phyloP scores from a whole-genome alignment of 768 basidiomycete genomes.

The Hygrocybe punicea region DNA sequence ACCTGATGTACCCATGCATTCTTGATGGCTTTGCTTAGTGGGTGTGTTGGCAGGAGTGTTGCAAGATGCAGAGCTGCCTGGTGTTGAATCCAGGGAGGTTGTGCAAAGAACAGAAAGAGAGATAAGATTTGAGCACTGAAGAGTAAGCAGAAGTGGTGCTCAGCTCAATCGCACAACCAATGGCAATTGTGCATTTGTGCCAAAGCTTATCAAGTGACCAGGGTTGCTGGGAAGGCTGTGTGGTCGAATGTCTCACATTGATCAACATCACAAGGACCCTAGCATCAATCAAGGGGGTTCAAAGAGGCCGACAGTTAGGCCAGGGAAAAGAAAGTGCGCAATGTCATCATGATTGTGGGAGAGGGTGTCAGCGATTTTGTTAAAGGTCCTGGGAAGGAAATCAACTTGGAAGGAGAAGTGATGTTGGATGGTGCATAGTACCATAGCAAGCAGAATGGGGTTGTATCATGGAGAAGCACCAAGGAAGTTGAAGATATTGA shows the following conservation, averaged over 20 bases:
- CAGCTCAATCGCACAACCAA: background rate
- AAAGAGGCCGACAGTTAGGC: background rate
- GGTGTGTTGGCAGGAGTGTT: too few relatives aligned
- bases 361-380: conserved; percentile 17
- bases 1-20: too few relatives aligned
- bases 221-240: background rate
- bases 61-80: too few relatives aligned
- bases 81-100: too few relatives aligned
- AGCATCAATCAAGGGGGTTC: conserved; percentile 13
- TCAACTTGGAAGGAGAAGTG: conserved; percentile 21
- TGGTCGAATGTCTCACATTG: background rate
- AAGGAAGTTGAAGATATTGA: conserved; percentile 32
- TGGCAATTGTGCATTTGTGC: background rate
- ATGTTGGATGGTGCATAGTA: conserved; percentile 11
- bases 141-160: too few relatives aligned
- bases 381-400: conserved; percentile 19
- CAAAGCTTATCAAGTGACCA: background rate
- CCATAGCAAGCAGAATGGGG: conserved; percentile 11
- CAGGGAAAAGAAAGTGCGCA: background rate
- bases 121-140: too few relatives aligned
- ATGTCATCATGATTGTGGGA: conserved; percentile 10
- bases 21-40: too few relatives aligned
- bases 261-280: background rate
- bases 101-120: too few relatives aligned
- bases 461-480: conserved; percentile 14